phyloP scores from a whole-genome alignment of 345 rosid genomes.

The Eucalyptus albens region DNA sequence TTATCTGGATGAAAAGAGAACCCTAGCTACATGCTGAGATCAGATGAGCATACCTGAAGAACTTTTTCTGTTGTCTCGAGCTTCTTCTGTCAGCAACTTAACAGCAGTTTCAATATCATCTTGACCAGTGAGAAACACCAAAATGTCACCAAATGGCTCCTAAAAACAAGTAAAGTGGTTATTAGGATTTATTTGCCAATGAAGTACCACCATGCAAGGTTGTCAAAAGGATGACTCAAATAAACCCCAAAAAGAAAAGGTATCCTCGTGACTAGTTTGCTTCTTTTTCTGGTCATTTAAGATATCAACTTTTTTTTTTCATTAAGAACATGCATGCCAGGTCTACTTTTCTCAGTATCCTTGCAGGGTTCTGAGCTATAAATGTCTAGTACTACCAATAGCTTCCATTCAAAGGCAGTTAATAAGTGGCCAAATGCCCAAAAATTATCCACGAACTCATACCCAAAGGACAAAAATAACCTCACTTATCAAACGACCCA shows the following conservation, averaged over 20 bases:
- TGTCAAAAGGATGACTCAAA: background rate
- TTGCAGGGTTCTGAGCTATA: background rate
- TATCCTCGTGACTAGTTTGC: background rate
- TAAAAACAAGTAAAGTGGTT: background rate
- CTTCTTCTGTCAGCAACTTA: slow-evolving; percentile 61
- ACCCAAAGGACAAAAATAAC: background rate
- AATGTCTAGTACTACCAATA: background rate
- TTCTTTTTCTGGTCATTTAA: background rate
- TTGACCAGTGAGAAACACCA: slow-evolving; percentile 95
- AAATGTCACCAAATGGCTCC: slow-evolving; percentile 90
- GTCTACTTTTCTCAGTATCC: background rate
- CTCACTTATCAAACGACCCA: background rate
- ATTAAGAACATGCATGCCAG: background rate
- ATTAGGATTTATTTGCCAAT: background rate
- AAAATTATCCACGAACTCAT: background rate
- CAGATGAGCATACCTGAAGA: slow-evolving; percentile 41
- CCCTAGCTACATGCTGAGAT: background rate
- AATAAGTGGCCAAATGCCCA: background rate
- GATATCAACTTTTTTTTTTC: background rate
- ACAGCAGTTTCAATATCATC: slow-evolving; percentile 83
- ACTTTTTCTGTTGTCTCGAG: slow-evolving; percentile 40
- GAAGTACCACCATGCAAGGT: background rate
- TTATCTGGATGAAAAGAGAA: background rate
- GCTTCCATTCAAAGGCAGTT: background rate
- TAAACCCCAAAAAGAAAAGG: background rate